These are phyloP conservation scores for sweet orange (Citrus sinensis) DNA, from an alignment of 345 rosid species.

Conservation along the genomic window DNA sequence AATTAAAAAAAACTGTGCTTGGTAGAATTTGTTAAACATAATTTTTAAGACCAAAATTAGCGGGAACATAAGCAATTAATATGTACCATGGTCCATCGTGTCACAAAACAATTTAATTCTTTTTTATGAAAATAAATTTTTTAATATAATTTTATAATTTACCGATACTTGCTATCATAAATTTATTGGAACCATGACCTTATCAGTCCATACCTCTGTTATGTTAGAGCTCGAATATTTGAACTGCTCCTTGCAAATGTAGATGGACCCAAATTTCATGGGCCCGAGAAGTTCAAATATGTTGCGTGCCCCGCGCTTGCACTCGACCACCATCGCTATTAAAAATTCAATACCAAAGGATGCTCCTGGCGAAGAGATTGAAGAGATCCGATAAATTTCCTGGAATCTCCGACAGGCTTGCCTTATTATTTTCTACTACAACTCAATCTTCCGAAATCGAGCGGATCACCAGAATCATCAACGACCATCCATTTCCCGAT, in stretches of 20 bases:
- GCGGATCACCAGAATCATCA: conserved; percentile 54
- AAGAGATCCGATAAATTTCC: not conserved
- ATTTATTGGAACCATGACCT: not conserved
- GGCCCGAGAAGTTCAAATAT: not conserved
- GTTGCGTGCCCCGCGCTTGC: not conserved
- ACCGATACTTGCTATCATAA: not conserved
- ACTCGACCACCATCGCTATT: fast-evolving
- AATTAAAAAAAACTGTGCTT: too few species aligned
- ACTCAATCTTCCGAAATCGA: conserved; percentile 34
- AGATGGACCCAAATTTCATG: not conserved
- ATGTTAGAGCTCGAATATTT: not conserved
- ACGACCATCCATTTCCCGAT: conserved; percentile 70
- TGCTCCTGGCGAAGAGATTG: not conserved
- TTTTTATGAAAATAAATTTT: too few species aligned
- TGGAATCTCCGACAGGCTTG: conserved; percentile 2
- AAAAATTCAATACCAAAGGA: not conserved
- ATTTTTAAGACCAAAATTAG: too few species aligned
- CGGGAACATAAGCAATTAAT: too few species aligned
- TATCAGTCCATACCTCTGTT: not conserved
- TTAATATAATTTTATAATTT: too few species aligned
- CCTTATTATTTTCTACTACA: not conserved
- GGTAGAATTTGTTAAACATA: too few species aligned
- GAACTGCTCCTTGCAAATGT: too few species aligned
- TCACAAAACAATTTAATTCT: too few species aligned
- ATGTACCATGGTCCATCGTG: too few species aligned